These are phyloP conservation scores for Ophiognomonia clavigignenti-juglandacearum DNA, from an alignment of 2,329 filamentous ascomycete species.

Conservation along the genomic window DNA sequence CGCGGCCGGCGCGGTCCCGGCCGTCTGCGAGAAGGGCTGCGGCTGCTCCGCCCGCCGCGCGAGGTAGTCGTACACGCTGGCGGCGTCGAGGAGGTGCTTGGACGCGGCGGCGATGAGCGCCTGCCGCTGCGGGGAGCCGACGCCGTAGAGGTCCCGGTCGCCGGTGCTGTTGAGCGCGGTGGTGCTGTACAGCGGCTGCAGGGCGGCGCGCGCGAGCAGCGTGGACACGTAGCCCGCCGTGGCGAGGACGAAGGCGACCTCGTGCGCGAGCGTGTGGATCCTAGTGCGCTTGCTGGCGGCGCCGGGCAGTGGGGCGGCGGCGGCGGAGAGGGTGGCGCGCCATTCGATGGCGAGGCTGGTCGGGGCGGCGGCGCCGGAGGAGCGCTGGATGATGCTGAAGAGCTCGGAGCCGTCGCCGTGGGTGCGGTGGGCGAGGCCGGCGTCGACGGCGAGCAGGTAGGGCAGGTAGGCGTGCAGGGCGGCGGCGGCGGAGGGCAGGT, in stretches of 20 bases:
- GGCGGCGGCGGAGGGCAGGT: constrained; percentile 65
- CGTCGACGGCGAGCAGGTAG: constrained; percentile 73
- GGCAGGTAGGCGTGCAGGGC: constrained; percentile 75
- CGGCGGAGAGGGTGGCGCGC: constrained; percentile 71
- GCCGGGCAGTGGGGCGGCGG: constrained; percentile 57
- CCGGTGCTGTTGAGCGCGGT: constrained; percentile 33
- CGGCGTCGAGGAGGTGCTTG: constrained; percentile 70
- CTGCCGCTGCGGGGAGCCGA: constrained; percentile 61
- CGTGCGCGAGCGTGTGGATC: constrained; percentile 72
- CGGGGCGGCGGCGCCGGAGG: constrained; percentile 51
- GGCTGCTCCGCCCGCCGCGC: constrained; percentile 46
- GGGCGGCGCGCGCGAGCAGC: constrained; percentile 64
- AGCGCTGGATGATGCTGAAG: constrained; percentile 54
- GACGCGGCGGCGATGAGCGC: constrained; percentile 69
- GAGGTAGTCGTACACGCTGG: constrained; percentile 72
- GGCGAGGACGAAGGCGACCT: constrained; percentile 73
- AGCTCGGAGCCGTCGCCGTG: constrained; percentile 48
- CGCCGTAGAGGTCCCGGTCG: constrained; percentile 26
- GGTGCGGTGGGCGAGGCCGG: constrained; percentile 55
- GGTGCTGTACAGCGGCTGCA: constrained; percentile 69
- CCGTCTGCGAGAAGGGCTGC: constrained; percentile 23
- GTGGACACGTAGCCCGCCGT: constrained; percentile 72
- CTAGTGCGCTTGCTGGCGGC: constrained; percentile 60
- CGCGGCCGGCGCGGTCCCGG: constrained; percentile 40
- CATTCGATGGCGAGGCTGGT: constrained; percentile 73